These are phyloP conservation scores for Penicillium concentricum DNA, from an alignment of 2,329 filamentous ascomycete species.

Conservation along the genomic window DNA sequence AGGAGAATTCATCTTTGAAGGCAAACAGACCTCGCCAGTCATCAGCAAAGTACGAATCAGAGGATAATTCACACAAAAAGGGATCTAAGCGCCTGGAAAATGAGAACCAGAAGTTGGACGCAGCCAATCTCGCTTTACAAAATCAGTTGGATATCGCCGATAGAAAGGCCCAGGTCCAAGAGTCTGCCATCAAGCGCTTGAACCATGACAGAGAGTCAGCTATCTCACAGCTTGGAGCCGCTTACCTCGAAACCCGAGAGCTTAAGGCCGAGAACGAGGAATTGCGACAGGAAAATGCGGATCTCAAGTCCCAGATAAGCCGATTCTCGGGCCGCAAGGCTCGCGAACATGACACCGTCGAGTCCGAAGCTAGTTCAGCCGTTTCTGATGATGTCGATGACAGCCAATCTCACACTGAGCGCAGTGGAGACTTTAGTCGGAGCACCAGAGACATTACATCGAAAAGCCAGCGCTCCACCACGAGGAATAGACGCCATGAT, in stretches of 20 bases:
- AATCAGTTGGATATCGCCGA: conserved; percentile 56
- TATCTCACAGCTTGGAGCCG: conserved; percentile 56
- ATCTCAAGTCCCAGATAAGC: conserved; percentile 38
- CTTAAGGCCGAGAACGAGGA: conserved; percentile 42
- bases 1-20: conserved; percentile 53
- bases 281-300: conserved; percentile 38
- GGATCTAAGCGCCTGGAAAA: conserved; percentile 29
- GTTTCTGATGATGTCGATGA: conserved; percentile 28
- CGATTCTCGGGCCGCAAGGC: conserved; percentile 25
- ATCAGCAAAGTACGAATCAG: conserved; percentile 42
- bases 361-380: conserved; percentile 27
- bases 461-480: conserved; percentile 30
- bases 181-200: conserved; percentile 55
- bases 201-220: conserved; percentile 58
- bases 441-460: conserved; percentile 30
- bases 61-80: conserved; percentile 46
- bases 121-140: conserved; percentile 54
- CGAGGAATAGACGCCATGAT: conserved; percentile 25
- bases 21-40: conserved; percentile 40
- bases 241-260: conserved; percentile 53
- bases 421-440: conserved; percentile 28
- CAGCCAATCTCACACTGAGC: conserved; percentile 34
- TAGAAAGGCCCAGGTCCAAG: conserved; percentile 54
- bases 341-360: conserved; percentile 29
- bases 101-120: conserved; percentile 50